Percentiles rank a stretch among this genome's conserved stretches.
phyloP scores from a whole-genome alignment of 192 early-diverging fungal species.

The Linnemannia hyalina region DNA sequence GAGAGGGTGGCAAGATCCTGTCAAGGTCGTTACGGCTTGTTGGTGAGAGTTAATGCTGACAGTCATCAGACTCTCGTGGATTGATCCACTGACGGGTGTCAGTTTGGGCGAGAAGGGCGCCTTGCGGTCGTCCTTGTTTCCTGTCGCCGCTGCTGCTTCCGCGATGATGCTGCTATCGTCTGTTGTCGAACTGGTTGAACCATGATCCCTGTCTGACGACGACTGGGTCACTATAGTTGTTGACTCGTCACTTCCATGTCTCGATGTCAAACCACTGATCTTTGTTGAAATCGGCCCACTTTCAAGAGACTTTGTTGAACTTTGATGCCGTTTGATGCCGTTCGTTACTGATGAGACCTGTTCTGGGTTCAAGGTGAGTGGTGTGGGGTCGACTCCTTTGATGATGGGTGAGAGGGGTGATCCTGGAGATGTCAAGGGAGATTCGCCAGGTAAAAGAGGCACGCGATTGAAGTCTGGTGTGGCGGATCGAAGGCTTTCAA shows the following conservation, averaged over 20 bases:
- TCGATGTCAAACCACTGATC: background rate
- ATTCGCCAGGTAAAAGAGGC: slow-evolving; percentile 27
- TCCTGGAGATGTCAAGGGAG: slow-evolving; percentile 35
- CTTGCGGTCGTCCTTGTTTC: slow-evolving; percentile 19
- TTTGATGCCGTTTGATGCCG: slow-evolving; percentile 6
- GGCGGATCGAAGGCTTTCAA: slow-evolving; percentile 31
- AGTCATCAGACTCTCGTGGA: slow-evolving; percentile 15
- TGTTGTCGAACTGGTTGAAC: background rate
- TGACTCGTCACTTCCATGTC: slow-evolving; percentile 20
- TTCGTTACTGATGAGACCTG: slow-evolving; percentile 8
- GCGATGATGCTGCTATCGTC: slow-evolving; percentile 15
- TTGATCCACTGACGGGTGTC: slow-evolving; percentile 12
- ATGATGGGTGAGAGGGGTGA: slow-evolving; percentile 19
- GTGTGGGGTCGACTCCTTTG: slow-evolving; percentile 21
- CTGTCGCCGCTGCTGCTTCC: background rate
- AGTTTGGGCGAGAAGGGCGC: slow-evolving; percentile 6
- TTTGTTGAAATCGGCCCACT: background rate
- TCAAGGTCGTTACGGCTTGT: background rate
- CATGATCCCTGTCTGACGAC: slow-evolving; percentile 7
- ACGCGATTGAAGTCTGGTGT: slow-evolving; percentile 40
- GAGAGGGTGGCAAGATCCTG: background rate
- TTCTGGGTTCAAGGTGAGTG: slow-evolving; percentile 29
- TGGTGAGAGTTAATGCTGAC: background rate
- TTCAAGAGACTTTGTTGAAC: slow-evolving; percentile 4
- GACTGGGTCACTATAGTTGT: background rate